Base-by-base conservation (phyloP, 345 rosid species). In the Noccaea bulbosa region DNA sequence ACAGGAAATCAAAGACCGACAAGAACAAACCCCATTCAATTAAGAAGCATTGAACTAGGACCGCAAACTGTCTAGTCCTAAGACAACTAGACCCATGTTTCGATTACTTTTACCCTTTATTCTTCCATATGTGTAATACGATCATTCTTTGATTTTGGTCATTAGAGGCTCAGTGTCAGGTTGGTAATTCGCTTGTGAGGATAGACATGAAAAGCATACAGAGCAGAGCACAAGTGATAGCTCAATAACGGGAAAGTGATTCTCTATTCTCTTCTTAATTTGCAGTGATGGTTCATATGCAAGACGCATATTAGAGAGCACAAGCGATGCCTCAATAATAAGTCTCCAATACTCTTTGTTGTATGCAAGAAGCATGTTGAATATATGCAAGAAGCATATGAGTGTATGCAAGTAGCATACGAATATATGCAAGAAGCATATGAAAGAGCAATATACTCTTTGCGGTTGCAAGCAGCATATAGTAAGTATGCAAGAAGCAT, bases 61-160 rank as follows among this genome's bases (percentile, higher is more conserved):
- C 27, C 33, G 14, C 12, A n/a, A 22, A 51, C 1, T 32, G 56
- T 14, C 15, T 24, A 51, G 35, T 51, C 35, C 56, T 27, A 51
- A 24, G 30, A 34, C 16, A 35, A 52, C 9, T 51, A 11, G 37
- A 50, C 14, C 14, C 7, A 27, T 10, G 15, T 27, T 51, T 51
- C 4, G 4, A 22, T 8, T 11, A 2, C 4, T 12, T 52, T 24
- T 11, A 5, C 2, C 6, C 34, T 22, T 50, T 5, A 6, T 27
- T 52, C 5, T 12, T 6, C 37, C 55, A 11, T 51, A n/a, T 52
- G 56, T 4, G 30, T 24, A 35, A 35, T 35, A 8, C 3, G 11
- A 2, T 37, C 10, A 37, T 11, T 51, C 17, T 45, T 33, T 34
- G 17, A 12, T 54, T 62, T 44, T 4, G 35, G 72, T 68, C 46